These are phyloP conservation scores for Colletotrichum chlorophyti DNA, from an alignment of 2,329 filamentous ascomycete species.

Conservation along the genomic window DNA sequence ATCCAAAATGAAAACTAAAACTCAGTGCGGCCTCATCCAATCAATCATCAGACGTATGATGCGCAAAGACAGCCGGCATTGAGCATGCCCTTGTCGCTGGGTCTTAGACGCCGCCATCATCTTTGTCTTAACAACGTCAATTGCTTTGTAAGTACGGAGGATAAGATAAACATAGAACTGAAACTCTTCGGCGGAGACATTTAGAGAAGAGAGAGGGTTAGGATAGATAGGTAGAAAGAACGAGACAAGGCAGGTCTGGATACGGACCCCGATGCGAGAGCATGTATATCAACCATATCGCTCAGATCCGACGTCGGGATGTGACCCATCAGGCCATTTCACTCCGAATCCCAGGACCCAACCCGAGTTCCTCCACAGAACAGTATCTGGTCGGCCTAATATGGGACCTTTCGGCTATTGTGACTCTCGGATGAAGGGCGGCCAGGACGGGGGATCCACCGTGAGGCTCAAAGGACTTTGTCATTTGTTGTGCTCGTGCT, in stretches of 20 bases:
- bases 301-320: not conserved
- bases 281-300: not conserved
- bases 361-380: conserved; percentile 15
- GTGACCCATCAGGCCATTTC: conserved; percentile 21
- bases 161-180: no score
- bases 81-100: not conserved
- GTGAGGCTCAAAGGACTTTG: conserved; percentile 22
- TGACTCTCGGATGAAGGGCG: conserved; percentile 26
- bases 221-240: not conserved
- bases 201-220: not conserved
- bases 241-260: not conserved
- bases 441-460: conserved; percentile 15
- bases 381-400: conserved; percentile 18
- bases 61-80: no score
- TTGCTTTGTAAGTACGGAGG: not conserved
- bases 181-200: no score
- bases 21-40: no score
- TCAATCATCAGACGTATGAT: no score
- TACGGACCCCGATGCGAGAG: not conserved
- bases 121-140: not conserved
- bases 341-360: conserved; percentile 9
- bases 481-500: conserved; percentile 8
- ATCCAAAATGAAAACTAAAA: no score
- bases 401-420: conserved; percentile 23
- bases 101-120: not conserved